Percentiles rank a stretch among this genome's conserved stretches.
Evolutionary conservation across 169 alveolate genomes (phyloP).

Genomic region (Cryptosporidium ryanae): DNA sequence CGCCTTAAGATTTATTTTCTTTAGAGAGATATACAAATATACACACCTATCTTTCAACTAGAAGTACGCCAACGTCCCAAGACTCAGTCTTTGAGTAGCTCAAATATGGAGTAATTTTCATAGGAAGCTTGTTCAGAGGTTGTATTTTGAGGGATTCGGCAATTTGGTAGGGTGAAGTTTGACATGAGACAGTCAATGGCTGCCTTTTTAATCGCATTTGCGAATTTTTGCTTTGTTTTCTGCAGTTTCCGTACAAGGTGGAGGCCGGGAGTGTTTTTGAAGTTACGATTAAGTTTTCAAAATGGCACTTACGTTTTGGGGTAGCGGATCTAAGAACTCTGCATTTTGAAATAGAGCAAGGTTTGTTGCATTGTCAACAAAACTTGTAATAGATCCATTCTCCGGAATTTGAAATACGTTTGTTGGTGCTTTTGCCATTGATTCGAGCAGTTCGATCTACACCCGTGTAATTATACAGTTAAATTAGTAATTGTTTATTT

Average conservation of each 20-base stretch:
- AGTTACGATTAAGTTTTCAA: neutral
- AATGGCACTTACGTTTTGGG: constrained; percentile 49
- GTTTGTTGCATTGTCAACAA: constrained; percentile 47
- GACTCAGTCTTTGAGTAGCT: constrained; percentile 21
- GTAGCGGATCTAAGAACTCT: constrained; percentile 44
- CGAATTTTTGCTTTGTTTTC: constrained; percentile 71
- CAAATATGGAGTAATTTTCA: constrained; percentile 14
- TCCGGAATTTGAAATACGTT: constrained; percentile 46
- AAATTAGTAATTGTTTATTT: neutral
- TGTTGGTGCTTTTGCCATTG: constrained; percentile 63
- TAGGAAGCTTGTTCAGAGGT: constrained; percentile 13
- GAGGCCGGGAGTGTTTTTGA: no score
- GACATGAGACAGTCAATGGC: constrained; percentile 53
- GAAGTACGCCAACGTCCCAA: no score
- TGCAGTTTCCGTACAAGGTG: neutral
- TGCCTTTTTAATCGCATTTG: constrained; percentile 44
- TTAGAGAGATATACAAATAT: no score
- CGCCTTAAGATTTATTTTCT: no score
- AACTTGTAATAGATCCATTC: constrained; percentile 52
- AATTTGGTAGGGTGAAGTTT: constrained; percentile 55
- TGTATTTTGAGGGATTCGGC: constrained; percentile 28
- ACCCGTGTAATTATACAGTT: neutral
- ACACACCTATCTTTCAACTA: no score
- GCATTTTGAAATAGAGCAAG: constrained; percentile 39
- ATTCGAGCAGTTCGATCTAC: constrained; percentile 44